Evolutionary conservation across 148 eudicot species (phyloP), one percentile per base, ranked within the genome.

Genomic region (Euryodendron excelsum): DNA sequence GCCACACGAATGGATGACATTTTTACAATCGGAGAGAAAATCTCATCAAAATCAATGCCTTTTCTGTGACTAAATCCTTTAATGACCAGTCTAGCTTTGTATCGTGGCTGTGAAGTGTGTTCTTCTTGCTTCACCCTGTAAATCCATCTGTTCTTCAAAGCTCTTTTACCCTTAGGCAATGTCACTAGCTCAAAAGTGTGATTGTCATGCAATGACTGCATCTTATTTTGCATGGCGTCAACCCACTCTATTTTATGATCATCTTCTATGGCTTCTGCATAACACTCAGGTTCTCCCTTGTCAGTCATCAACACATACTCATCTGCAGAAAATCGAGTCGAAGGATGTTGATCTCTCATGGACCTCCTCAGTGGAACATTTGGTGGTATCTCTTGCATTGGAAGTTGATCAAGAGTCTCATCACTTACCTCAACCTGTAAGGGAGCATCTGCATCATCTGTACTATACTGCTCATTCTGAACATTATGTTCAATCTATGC

Each of bases 41-140:
- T 33, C 3, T 66, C 41, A 11, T 66, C 71, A 44, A 28, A 69
- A 69, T 69, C 15, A 69, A 69, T 28, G 15, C 73, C 34, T n/a
- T 69, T 69, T 34, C 34, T 69, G 13, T 69, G 33, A 34, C 69
- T 27, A 17, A 62, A 62, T 30, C 69, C 69, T 34, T 65, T 65
- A 4, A 65, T 23, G 45, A 69, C 34, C 9, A 69, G n/a, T 23
- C 4, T 41, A 23, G 73, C 55, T 41, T 69, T 37, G 73, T 47
- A 69, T 50, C n/a, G n/a, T n/a, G n/a, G n/a, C n/a, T n/a, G n/a
- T n/a, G n/a, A n/a, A n/a, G n/a, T n/a, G n/a, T n/a, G n/a, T n/a
- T n/a, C n/a, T n/a, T n/a, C n/a, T n/a, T n/a, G n/a, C n/a, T n/a
- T n/a, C n/a, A n/a, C n/a, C n/a, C n/a, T n/a, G n/a, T n/a, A n/a